These are phyloP conservation scores for Leccinellum rugosiceps DNA, from an alignment of 768 basidiomycete genomes.

Conservation along the genomic window DNA sequence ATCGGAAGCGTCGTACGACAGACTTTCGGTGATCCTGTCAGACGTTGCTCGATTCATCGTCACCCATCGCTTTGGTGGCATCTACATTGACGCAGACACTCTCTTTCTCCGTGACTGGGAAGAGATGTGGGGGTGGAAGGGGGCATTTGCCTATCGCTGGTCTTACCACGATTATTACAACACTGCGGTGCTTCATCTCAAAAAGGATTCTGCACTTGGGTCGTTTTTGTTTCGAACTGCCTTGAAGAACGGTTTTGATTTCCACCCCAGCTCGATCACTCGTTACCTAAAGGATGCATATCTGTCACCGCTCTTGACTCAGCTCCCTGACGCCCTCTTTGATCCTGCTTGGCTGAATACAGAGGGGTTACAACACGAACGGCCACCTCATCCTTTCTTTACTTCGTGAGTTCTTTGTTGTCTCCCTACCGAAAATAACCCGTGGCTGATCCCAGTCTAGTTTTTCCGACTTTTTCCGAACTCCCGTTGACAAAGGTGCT, in stretches of 20 bases:
- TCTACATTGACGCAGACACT: conserved; percentile 93
- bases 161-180: conserved; percentile 90
- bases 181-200: conserved; percentile 87
- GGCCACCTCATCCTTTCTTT: conserved; percentile 92
- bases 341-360: conserved; percentile 95
- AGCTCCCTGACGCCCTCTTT: conserved; percentile 88
- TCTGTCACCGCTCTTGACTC: conserved; percentile 69
- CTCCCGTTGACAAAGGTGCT: conserved; percentile 63
- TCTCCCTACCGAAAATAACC: not conserved
- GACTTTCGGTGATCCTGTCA: conserved; percentile 86
- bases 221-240: conserved; percentile 91
- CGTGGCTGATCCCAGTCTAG: conserved; percentile 35
- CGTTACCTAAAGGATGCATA: conserved; percentile 81
- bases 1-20: conserved; percentile 62
- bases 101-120: conserved; percentile 94
- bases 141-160: conserved; percentile 95
- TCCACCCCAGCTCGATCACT: conserved; percentile 92
- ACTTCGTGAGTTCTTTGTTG: conserved; percentile 52
- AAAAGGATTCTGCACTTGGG: conserved; percentile 84
- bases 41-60: conserved; percentile 97
- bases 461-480: conserved; percentile 81
- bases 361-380: conserved; percentile 83
- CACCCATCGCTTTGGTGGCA: conserved; percentile 90
- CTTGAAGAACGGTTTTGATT: conserved; percentile 86
- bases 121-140: conserved; percentile 92